Base-by-base conservation (phyloP, 2,329 filamentous ascomycete species). In the Furcasterigmium furcatum region DNA sequence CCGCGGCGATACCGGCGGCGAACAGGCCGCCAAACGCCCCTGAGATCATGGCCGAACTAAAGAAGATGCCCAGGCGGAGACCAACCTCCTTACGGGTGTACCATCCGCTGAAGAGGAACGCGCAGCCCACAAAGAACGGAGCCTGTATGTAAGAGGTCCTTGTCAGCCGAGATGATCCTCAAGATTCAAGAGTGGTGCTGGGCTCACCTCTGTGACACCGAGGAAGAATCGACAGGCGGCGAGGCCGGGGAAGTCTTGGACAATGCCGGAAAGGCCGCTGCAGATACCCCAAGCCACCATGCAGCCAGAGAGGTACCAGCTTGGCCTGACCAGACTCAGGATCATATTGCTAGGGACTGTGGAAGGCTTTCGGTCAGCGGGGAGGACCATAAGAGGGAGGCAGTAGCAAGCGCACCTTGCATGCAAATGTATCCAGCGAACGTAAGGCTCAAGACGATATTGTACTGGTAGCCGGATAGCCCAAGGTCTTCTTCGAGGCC, bases 401-500 rank as follows among this genome's bases (percentile, higher is more conserved):
- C 24, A 27, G 12, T 7, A 12, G 12, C 12, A 12, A 27, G 24
- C 24, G 24, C 12, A 27, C 24, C 24, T 27, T 27, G 24, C 7
- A 27, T 12, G 24, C 24, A 27, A 22, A 65, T 65, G 44, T 65
- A 66, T 14, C 64, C 63, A 6, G 66, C 54, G 35, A 66, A 66
- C 1, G 64, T 57, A n/a, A 67, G 54, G 8, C 56, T 62, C 10
- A 66, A 48, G 7, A 59, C 53, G 12, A 61, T 56, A 43, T 64
- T 63, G 46, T 72, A 73, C 46, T 74, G 56, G 14, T 13, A 16
- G 4, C 66, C 64, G 2, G 59, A 56, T 7, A 73, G 52, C 3
- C 59, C 57, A 18, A 76, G 51, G 32, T 76, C 73, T 1, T 62
- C 57, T 36, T 69, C 64, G 14, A 77, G 59, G 4, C 69, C 70